Conservation (phyloP, 2,329 filamentous ascomycete species). For the Talaromyces sp. region DNA sequence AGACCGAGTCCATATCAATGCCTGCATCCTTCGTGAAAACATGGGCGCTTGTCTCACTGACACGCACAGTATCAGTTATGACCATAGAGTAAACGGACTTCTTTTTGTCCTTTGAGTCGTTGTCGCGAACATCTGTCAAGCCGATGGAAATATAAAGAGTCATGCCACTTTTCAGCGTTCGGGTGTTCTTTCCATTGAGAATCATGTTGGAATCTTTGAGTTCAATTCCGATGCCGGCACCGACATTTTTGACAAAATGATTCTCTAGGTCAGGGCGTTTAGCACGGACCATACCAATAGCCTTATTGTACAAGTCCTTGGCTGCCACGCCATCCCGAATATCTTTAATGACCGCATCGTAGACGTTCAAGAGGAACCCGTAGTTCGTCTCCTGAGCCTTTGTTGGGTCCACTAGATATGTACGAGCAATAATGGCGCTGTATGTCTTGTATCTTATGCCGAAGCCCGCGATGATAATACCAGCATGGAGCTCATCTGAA, state of each 20-base stretch:
- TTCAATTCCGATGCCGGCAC: constrained; percentile 89
- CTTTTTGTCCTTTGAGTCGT: constrained; percentile 81
- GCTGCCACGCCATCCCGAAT: constrained; percentile 79
- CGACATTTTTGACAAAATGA: constrained; percentile 89
- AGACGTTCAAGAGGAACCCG: constrained; percentile 77
- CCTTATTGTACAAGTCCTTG: constrained; percentile 91
- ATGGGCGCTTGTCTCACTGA: constrained; percentile 63
- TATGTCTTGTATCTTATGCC: constrained; percentile 95
- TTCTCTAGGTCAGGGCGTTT: constrained; percentile 96
- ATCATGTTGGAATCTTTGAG: constrained; percentile 77
- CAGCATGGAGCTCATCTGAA: constrained; percentile 78
- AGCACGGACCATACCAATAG: constrained; percentile 70
- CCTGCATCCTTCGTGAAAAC: constrained; percentile 93
- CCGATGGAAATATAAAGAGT: constrained; percentile 87
- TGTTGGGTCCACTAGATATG: constrained; percentile 94
- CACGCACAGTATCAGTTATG: constrained; percentile 88
- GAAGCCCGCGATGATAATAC: constrained; percentile 88
- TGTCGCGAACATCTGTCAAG: constrained; percentile 83
- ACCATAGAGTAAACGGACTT: constrained; percentile 85
- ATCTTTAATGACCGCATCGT: constrained; percentile 86
- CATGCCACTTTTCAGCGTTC: constrained; percentile 91
- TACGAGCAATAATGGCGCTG: constrained; percentile 84
- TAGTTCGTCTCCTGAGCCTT: constrained; percentile 94
- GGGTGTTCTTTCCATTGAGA: constrained; percentile 79
- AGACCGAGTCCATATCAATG: constrained; percentile 86